These are phyloP conservation scores for Scheffersomyces spartinae DNA, from an alignment of 805 yeast species.

Conservation along the genomic window DNA sequence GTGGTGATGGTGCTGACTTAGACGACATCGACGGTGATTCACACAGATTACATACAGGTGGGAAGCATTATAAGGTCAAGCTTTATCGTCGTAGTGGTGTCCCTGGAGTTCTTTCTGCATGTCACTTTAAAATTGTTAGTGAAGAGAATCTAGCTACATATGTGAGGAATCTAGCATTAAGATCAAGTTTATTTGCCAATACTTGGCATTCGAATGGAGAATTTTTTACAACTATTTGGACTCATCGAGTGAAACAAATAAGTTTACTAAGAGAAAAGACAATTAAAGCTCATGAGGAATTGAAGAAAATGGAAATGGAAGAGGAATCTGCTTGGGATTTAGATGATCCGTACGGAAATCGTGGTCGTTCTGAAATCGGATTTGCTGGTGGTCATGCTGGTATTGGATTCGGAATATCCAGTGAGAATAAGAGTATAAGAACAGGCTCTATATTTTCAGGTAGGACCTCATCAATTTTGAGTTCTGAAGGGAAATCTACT, in stretches of 20 bases:
- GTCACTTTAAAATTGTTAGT: constrained; percentile 62
- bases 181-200: constrained; percentile 61
- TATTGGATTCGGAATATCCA: neutral
- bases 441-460: too few species aligned
- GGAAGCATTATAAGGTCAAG: constrained; percentile 46
- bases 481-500: too few species aligned
- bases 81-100: constrained; percentile 55
- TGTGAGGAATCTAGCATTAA: constrained; percentile 53
- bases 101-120: constrained; percentile 66
- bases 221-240: constrained; percentile 57
- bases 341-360: constrained; percentile 9
- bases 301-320: too few species aligned
- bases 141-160: constrained; percentile 48
- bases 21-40: constrained; percentile 2
- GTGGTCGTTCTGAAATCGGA: constrained; percentile 1
- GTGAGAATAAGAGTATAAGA: constrained; percentile 3
- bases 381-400: constrained; percentile 2
- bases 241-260: constrained; percentile 50
- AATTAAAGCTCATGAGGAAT: constrained; percentile 14
- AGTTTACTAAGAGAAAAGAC: constrained; percentile 17
- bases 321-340: too few species aligned
- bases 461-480: too few species aligned
- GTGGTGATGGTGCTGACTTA: constrained; percentile 3
- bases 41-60: constrained; percentile 2
- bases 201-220: constrained; percentile 59